A percentile compares a stretch with the other conserved stretches of the same genome.
phyloP scores from a whole-genome alignment of 768 basidiomycete species.

The Cyathus striatus region DNA sequence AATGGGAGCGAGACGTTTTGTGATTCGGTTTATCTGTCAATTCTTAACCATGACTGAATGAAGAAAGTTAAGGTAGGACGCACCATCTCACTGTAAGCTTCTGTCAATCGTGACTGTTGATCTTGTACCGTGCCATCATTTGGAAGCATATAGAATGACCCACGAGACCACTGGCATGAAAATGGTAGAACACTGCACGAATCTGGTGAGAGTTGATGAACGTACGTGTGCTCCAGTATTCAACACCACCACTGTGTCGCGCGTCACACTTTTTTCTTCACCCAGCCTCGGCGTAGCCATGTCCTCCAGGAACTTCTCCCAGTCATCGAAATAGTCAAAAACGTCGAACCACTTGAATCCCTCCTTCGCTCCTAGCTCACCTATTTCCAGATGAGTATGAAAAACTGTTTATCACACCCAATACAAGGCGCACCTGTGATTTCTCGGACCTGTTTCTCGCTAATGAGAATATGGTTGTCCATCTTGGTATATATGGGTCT shows the following conservation, averaged over 20 bases:
- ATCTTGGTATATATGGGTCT: slow-evolving; percentile 9
- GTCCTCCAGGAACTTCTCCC: slow-evolving; percentile 9
- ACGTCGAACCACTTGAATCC: slow-evolving; percentile 7
- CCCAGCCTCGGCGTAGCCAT: slow-evolving; percentile 3
- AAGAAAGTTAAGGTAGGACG: neutral
- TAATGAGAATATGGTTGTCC: slow-evolving; percentile 11
- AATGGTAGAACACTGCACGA: neutral
- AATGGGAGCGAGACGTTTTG: neutral
- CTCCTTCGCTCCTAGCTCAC: slow-evolving; percentile 8
- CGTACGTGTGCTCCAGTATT: slow-evolving; percentile 11
- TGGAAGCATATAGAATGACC: slow-evolving; percentile 12
- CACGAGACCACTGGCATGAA: slow-evolving; percentile 8
- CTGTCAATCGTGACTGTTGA: slow-evolving; percentile 6
- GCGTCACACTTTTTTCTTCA: slow-evolving; percentile 7
- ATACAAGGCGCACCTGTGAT: slow-evolving; percentile 3
- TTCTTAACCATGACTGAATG: neutral
- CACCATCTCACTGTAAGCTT: slow-evolving; percentile 9
- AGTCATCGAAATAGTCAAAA: slow-evolving; percentile 9
- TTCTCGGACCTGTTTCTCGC: slow-evolving; percentile 7
- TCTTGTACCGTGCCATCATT: neutral
- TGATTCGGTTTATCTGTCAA: slow-evolving; percentile 2
- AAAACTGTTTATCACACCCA: no score
- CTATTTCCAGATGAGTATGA: no score
- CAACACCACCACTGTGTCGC: slow-evolving; percentile 10
- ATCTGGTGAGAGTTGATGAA: neutral